phyloP scores from a whole-genome alignment of 140 eudicot genomes.

The Stevia rebaudiana region DNA sequence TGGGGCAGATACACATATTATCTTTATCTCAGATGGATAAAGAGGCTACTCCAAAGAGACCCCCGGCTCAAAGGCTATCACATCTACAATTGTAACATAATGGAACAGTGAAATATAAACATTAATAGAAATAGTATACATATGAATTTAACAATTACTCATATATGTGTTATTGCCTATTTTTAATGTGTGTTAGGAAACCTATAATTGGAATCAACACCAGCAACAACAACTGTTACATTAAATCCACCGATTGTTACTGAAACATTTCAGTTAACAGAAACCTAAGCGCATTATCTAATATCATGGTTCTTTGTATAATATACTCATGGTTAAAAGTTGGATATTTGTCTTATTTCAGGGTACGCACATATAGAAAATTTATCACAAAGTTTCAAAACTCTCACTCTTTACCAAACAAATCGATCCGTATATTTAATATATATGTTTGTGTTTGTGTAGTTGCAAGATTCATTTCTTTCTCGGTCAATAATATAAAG shows the following conservation, averaged over 20 bases:
- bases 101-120: too few relatives aligned
- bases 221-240: too few relatives aligned
- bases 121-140: too few relatives aligned
- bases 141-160: too few relatives aligned
- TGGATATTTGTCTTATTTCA: conserved; percentile 27
- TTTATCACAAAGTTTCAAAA: background rate
- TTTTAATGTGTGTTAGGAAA: too few relatives aligned
- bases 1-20: too few relatives aligned
- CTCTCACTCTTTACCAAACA: background rate
- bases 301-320: background rate
- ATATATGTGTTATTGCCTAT: too few relatives aligned
- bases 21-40: too few relatives aligned
- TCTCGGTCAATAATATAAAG: background rate
- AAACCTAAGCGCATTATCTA: background rate
- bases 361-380: conserved; percentile 55
- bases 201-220: too few relatives aligned
- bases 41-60: too few relatives aligned
- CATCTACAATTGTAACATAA: too few relatives aligned
- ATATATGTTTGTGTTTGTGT: conserved; percentile 11
- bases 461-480: background rate
- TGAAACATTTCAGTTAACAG: background rate
- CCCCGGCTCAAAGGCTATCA: too few relatives aligned
- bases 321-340: conserved; percentile 16
- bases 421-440: background rate
- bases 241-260: background rate